Evolutionary conservation across 176 grass and related monocot genomes (phyloP), one percentile per base, ranked within the genome.

Genomic region (Oryza australiensis): DNA sequence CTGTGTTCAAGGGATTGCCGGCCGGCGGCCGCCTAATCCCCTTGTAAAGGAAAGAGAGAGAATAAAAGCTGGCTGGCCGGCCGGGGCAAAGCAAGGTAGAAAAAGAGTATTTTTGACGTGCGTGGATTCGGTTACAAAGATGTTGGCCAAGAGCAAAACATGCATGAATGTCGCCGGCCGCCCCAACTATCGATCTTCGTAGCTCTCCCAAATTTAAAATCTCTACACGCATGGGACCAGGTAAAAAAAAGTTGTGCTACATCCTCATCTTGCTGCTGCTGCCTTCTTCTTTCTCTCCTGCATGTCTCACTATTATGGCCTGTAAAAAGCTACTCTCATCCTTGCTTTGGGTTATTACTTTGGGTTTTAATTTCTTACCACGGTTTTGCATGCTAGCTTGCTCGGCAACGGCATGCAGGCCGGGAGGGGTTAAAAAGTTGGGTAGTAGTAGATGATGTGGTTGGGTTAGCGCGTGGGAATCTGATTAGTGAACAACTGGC

Each of bases 391-490:
- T 60, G 55, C 26, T 5, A n/a, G n/a, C n/a, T 16, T 34, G 46
- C 28, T 74, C 5, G 30, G 26, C 18, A 68, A 57, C 5, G 30
- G 26, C 18, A 68, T 60, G 55, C 55, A 60, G 51, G n/a, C n/a
- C n/a, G n/a, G n/a, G n/a, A n/a, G 20, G 66, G 74, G 84, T 77
- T 85, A 63, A 73, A 86, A 89, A 77, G 83, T 15, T 9, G 55
- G 24, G 22, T 9, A 59, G 22, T 9, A 59, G 53, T 59, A 10
- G 55, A 60, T 90, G 85, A 93, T 93, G 82, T 57, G 76, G 87
- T 75, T 74, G 81, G 88, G 81, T 93, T 87, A 89, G 74, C 82
- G 89, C 87, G 85, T 94, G 94, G 85, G 89, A 94, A 94, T 94
- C 94, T 91, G 84, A 86, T 97, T 94, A 90, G 83, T 88, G 64